Evolutionary conservation across 768 basidiomycete species (phyloP), one percentile per base, ranked within the genome.

Genomic region (Naganishia vishniacii): DNA sequence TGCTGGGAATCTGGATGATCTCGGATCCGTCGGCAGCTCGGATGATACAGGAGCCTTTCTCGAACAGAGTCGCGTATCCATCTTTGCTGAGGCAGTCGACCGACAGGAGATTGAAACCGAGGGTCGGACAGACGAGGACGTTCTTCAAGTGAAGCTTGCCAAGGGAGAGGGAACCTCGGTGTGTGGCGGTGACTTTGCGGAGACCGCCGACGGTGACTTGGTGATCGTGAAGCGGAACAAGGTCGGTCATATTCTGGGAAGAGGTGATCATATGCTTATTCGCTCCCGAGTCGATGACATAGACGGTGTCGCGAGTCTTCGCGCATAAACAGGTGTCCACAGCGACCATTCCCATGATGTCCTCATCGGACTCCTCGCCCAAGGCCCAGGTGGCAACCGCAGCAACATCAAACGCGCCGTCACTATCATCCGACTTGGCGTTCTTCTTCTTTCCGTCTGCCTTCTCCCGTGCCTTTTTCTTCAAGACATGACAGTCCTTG

Each of bases 61-160:
- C 44, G 18, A 58, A 58, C 13, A n/a, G 12, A 9, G 41, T 44
- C 2, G 11, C 2, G 26, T 37, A 58, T 12, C 56, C 56, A 13
- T 32, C 34, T 26, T 12, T 20, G n/a, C 23, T 23, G 20, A 58
- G 34, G 16, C 18, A 16, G 32, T 25, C n/a, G 3, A 58, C 56
- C n/a, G 34, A 40, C 34, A 37, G 20, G 32, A 58, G 56, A 31
- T 58, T 58, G 32, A 40, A 37, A 23, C 56, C 56, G 20, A 58
- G 32, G 7, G 12, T 13, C 2, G 56, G 56, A 3, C 16, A 23
- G 32, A 23, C 26, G 3, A 58, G 18, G 20, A 58, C 56, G 32
- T 41, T 26, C 2, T 5, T 5, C 4, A 58, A n/a, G 32, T 16
- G n/a, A 1, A 58, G 18, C 11, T 2, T 2, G 37, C 41, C 56